Base-by-base conservation (phyloP, 1,284 basidiomycete species). In the Apiotrichum siamense region DNA sequence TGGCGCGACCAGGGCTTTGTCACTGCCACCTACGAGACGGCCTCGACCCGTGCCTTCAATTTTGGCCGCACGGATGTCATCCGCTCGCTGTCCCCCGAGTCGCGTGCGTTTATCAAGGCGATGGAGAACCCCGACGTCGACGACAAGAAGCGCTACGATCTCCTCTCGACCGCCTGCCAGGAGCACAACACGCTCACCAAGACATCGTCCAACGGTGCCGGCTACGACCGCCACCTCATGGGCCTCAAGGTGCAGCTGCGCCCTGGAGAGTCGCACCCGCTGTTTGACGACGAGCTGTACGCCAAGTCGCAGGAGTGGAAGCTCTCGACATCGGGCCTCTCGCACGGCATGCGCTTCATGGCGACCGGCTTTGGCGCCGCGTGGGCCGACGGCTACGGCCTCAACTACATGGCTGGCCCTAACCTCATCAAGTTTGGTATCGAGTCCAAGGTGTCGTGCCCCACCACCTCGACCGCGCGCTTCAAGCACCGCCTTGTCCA, bases 21-120 rank as follows among this genome's bases (percentile, higher is more conserved):
- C 63, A 87, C 87, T 2, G 88, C 93, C 3, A 94, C 90, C 6
- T 97, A 98, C 72, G 93, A 98, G 76, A 97, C 93, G 0, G 89
- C 87, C 0, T 81, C 92, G 25, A 97, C 94, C 2, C 81, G 92
- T n/a, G 79, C 87, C 63, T 96, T 94, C 77, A 78, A 86, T 59
- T 85, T 87, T 63, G 94, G 91, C 9, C 82, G 94, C 13, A 97
- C 94, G 1, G 94, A 98, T 66, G 92, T 90, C 1, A 86, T 97
- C 49, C 82, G 93, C 37, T 83, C 85, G 0, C 79, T 88, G 39
- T 87, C 84, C 45, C 76, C 76, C 26, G 88, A 94, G 63, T 86
- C 84, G 54, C 81, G 88, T 51, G 78, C 78, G 3, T 96, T 88
- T 76, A 86, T 94, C 12, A 80, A 87, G 40, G 79, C 82, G 3